These are phyloP conservation scores for Arabidopsis suecica DNA, from an alignment of 345 rosid species.

Conservation along the genomic window DNA sequence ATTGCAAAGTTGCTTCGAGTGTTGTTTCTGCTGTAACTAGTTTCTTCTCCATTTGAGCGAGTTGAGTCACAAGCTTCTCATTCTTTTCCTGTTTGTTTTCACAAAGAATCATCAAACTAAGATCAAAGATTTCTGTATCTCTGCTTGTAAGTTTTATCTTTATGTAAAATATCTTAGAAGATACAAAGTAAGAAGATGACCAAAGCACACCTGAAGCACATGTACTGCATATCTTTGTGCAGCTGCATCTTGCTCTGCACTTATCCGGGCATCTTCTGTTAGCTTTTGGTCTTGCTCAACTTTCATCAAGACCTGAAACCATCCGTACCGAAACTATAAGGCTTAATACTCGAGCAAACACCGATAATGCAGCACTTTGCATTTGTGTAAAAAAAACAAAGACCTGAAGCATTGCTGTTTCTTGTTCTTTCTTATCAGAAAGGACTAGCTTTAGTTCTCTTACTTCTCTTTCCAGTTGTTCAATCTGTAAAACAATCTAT, in stretches of 20 bases:
- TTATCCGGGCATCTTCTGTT: slow-evolving; percentile 86
- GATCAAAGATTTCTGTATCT: background rate
- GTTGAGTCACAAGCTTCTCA: slow-evolving; percentile 67
- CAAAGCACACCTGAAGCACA: slow-evolving; percentile 66
- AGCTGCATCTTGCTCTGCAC: slow-evolving; percentile 80
- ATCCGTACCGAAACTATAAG: background rate
- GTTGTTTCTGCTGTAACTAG: slow-evolving; percentile 88
- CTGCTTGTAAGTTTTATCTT: background rate
- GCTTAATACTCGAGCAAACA: background rate
- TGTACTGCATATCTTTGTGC: slow-evolving; percentile 67
- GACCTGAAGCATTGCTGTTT: slow-evolving; percentile 86
- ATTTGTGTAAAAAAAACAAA: background rate
- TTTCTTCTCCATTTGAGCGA: slow-evolving; percentile 85
- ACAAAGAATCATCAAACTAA: background rate
- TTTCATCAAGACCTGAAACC: slow-evolving; percentile 72
- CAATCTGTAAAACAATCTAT: slow-evolving; percentile 57
- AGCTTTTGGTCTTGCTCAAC: slow-evolving; percentile 88
- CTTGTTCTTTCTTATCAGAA: slow-evolving; percentile 85
- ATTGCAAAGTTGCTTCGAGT: slow-evolving; percentile 86
- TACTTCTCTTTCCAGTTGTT: slow-evolving; percentile 74
- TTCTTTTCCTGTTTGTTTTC: slow-evolving; percentile 70
- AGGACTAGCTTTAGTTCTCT: slow-evolving; percentile 62
- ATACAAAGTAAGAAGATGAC: slow-evolving; percentile 15
- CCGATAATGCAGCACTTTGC: background rate
- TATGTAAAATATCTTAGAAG: background rate